A percentile compares a stretch with the other conserved stretches of the same genome.
These are phyloP conservation scores for Myxozyma lipomycoides DNA, from an alignment of 805 yeast species.

Conservation along the genomic window DNA sequence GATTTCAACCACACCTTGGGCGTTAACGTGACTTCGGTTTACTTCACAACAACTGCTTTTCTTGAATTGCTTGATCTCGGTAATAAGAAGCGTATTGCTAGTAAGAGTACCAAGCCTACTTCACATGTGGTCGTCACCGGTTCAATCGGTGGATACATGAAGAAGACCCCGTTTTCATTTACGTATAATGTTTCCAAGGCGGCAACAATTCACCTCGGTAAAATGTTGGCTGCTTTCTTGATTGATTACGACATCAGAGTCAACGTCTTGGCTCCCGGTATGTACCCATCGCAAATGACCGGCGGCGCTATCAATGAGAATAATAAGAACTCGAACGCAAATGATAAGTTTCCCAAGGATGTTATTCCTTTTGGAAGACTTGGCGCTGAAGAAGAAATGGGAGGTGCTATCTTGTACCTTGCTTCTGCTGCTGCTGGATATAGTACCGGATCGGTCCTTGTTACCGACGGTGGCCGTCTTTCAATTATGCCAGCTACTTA, in stretches of 20 bases:
- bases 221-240: conserved; percentile 26
- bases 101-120: conserved; percentile 11
- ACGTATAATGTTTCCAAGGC: conserved; percentile 28
- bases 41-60: conserved; percentile 28
- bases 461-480: conserved; percentile 62
- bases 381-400: conserved; percentile 60
- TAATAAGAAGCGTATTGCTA: conserved; percentile 16
- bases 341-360: conserved; percentile 38
- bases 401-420: conserved; percentile 64
- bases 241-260: conserved; percentile 48
- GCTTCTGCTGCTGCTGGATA: conserved; percentile 66
- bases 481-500: conserved; percentile 29
- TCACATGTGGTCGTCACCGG: conserved; percentile 27
- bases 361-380: conserved; percentile 59
- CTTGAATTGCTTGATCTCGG: conserved; percentile 24
- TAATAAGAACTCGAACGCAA: conserved; percentile 32
- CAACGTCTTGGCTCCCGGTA: conserved; percentile 60
- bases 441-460: conserved; percentile 63
- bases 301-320: conserved; percentile 42
- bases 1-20: conserved; percentile 25
- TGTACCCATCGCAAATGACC: conserved; percentile 54
- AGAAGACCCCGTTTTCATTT: conserved; percentile 20
- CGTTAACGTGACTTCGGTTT: conserved; percentile 27
- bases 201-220: conserved; percentile 26
- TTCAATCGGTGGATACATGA: conserved; percentile 26